A percentile compares a stretch with the other conserved stretches of the same genome.
Conservation (phyloP, 495 filamentous ascomycete species). For the Entonaema liquescens region DNA sequence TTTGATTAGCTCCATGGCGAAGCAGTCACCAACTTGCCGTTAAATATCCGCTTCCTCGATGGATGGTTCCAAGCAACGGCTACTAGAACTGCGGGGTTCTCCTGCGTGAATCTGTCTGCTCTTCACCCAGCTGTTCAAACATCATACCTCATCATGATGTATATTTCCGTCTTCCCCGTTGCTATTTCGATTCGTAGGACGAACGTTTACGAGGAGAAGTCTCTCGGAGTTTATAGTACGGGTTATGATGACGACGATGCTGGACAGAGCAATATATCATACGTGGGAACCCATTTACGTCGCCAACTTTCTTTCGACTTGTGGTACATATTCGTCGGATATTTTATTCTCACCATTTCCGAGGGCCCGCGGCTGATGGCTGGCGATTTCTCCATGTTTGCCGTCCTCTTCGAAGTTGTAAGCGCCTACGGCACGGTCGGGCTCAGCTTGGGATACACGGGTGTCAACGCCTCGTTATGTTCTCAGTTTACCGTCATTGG, state of each 20-base stretch:
- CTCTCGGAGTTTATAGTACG: constrained; percentile 77
- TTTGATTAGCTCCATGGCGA: constrained; percentile 69
- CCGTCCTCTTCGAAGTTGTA: constrained; percentile 87
- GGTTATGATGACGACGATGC: constrained; percentile 50
- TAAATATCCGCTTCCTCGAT: constrained; percentile 77
- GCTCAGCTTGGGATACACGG: constrained; percentile 81
- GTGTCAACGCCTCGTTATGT: constrained; percentile 78
- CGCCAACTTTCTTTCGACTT: constrained; percentile 92
- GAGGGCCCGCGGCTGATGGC: constrained; percentile 72
- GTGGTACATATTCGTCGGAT: constrained; percentile 90
- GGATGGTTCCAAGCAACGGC: constrained; percentile 88
- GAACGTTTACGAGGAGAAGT: constrained; percentile 96
- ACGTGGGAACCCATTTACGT: constrained; percentile 87
- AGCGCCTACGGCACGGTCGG: constrained; percentile 96
- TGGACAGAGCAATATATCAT: constrained; percentile 69
- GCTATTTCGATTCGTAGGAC: constrained; percentile 92
- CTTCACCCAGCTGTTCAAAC: constrained; percentile 93
- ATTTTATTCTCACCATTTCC: constrained; percentile 86
- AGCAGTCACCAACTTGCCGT: constrained; percentile 66
- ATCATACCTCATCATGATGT: constrained; percentile 99
- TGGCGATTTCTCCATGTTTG: constrained; percentile 76
- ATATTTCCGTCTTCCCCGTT: constrained; percentile 95
- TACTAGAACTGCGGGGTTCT: constrained; percentile 88
- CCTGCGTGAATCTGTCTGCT: constrained; percentile 74
- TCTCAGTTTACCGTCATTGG: constrained; percentile 79